Percentiles rank a stretch among this genome's conserved stretches.
These are phyloP conservation scores for Oehlia diaphana DNA, from an alignment of 192 early-diverging fungal species.

Conservation along the genomic window DNA sequence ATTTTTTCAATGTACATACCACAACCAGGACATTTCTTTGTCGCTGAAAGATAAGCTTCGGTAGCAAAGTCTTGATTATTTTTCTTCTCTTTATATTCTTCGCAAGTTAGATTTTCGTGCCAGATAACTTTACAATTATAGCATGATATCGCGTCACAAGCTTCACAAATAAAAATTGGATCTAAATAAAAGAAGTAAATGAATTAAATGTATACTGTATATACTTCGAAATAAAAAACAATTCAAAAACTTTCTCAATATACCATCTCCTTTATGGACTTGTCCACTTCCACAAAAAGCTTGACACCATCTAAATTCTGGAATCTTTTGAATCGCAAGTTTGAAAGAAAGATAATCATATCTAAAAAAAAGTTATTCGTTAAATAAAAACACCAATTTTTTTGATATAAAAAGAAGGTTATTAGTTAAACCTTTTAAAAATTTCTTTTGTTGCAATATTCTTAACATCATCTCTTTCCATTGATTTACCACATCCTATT, in stretches of 20 bases:
- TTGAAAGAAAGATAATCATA: background rate
- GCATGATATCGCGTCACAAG: slow-evolving; percentile 15
- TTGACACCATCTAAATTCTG: slow-evolving; percentile 8
- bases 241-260: too few relatives aligned
- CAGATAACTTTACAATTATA: slow-evolving; percentile 13
- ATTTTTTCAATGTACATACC: background rate
- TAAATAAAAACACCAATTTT: background rate
- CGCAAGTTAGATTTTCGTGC: slow-evolving; percentile 9
- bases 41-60: background rate
- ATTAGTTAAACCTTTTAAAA: background rate
- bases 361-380: background rate
- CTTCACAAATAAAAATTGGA: slow-evolving; percentile 16
- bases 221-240: background rate
- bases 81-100: background rate
- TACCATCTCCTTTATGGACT: slow-evolving; percentile 7
- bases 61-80: slow-evolving; percentile 8
- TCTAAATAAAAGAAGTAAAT: background rate
- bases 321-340: background rate
- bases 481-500: background rate
- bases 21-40: slow-evolving; percentile 8
- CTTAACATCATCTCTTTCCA: background rate
- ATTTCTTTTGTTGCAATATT: background rate
- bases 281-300: background rate
- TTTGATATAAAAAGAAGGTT: background rate
- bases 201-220: too few relatives aligned